Conservation (phyloP, 495 filamentous ascomycete genomes). For the Hypoxylon lenormandii region DNA sequence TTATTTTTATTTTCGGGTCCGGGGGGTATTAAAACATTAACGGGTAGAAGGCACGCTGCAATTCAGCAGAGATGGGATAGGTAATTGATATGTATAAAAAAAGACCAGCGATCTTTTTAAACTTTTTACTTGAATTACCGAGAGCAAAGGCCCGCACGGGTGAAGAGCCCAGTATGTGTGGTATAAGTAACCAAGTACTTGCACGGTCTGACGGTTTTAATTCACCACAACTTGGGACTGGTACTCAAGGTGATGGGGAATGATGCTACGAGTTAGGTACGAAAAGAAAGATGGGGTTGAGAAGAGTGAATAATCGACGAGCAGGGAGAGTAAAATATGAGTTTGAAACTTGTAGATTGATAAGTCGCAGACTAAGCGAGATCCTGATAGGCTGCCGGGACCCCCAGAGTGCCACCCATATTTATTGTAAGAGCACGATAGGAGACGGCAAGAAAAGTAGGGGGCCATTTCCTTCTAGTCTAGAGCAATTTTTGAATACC, state of each 20-base stretch:
- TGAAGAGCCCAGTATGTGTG: too few species aligned
- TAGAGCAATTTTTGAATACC: slow-evolving; percentile 9
- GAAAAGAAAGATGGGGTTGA: slow-evolving; percentile 1
- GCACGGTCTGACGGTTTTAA: too few species aligned
- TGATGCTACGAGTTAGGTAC: too few species aligned
- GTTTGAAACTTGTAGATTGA: slow-evolving; percentile 38
- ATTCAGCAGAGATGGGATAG: neutral
- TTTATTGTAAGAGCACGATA: slow-evolving; percentile 9
- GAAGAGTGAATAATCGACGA: neutral
- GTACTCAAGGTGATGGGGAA: too few species aligned
- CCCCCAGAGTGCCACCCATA: slow-evolving; percentile 28
- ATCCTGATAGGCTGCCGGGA: slow-evolving; percentile 37
- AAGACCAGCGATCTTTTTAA: too few species aligned
- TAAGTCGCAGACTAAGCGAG: slow-evolving; percentile 34
- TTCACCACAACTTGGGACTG: too few species aligned
- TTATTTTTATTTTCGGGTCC: slow-evolving; percentile 17
- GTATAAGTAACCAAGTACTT: too few species aligned
- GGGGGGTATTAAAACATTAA: slow-evolving; percentile 8
- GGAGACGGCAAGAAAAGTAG: slow-evolving; percentile 5
- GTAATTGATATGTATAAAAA: neutral
- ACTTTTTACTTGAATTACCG: too few species aligned
- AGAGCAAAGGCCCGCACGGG: too few species aligned
- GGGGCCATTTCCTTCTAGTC: slow-evolving; percentile 10
- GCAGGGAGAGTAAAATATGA: slow-evolving; percentile 16
- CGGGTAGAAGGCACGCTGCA: neutral